phyloP scores from a whole-genome alignment of 106 monocot genomes.

The Hemerocallis citrina region DNA sequence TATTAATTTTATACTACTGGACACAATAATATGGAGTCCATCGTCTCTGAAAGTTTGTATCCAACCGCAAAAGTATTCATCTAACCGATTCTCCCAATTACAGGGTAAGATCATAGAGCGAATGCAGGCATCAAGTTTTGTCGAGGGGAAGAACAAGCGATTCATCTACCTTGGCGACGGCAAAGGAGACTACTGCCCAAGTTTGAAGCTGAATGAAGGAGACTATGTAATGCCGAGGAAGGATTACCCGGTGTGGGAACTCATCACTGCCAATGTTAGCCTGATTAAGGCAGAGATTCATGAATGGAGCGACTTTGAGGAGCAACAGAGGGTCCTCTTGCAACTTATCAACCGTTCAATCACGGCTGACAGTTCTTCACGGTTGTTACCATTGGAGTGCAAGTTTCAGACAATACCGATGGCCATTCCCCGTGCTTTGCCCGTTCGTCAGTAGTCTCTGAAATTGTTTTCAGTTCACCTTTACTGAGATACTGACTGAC shows the following conservation, averaged over 20 bases:
- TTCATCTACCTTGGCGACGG: conserved; percentile 52
- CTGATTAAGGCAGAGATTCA: conserved; percentile 29
- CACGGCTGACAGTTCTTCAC: not conserved
- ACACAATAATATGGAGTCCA: too few relatives aligned
- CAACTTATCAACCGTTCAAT: too few relatives aligned
- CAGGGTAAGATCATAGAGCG: conserved; percentile 39
- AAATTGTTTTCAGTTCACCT: too few relatives aligned
- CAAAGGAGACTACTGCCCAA: conserved; percentile 56
- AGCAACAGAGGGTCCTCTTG: conserved; percentile 23
- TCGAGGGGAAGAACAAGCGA: conserved; percentile 23
- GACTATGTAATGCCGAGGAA: conserved; percentile 57
- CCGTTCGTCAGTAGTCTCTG: conserved; percentile 27
- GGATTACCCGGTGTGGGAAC: conserved; percentile 43
- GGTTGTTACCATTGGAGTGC: conserved; percentile 13
- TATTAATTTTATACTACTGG: too few relatives aligned
- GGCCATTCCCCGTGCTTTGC: conserved; percentile 15
- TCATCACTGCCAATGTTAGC: conserved; percentile 20
- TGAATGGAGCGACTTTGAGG: conserved; percentile 36
- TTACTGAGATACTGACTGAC: too few relatives aligned
- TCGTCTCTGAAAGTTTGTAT: too few relatives aligned
- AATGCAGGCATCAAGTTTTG: conserved; percentile 9
- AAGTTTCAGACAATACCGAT: conserved; percentile 19
- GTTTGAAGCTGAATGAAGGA: conserved; percentile 14
- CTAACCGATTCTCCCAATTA: too few relatives aligned
- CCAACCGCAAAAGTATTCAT: too few relatives aligned